Evolutionary conservation across 2,329 filamentous ascomycete species (phyloP), one percentile per base, ranked within the genome.

Genomic region (Penicillium sp.): DNA sequence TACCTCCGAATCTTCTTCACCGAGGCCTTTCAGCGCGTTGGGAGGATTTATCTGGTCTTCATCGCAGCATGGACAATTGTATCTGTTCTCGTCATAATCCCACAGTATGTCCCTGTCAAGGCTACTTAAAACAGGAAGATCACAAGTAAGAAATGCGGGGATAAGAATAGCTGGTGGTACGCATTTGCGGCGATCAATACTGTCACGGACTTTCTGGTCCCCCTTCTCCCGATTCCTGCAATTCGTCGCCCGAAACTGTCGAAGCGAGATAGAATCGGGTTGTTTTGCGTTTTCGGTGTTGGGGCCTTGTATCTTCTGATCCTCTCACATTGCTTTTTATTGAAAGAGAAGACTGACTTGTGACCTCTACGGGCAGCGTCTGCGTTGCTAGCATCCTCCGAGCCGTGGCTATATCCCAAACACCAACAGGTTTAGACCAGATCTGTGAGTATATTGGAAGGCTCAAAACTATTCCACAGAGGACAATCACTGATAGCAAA

Each of bases 1-100:
- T 86, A 85, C 63, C 78, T 84, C 31, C 81, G 83, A 25, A 83
- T 85, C 54, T 86, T 86, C 59, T 63, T 69, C 41, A 72, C 61
- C 17, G 42, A 61, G 42, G 78, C 75, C 70, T 84, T 85, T 63
- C 76, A 79, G 11, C 74, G 76, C 4, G 69, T 76, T 22, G 83
- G 79, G 60, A 78, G 76, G 56, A 57, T 70, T 2, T 56, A 64
- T 20, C 61, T 65, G 6, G 17, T 43, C 4, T 61, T 71, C 20
- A 58, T 67, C 4, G 34, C 56, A 37, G 37, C 56, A 39, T 66
- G 59, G 52, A 57, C 53, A 17, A 47, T 65, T 37, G 64, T 61
- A 10, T 28, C 25, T 1, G 25, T 28, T 28, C 25, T 28, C 3
- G 61, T 65, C 14, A 65, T 67, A 4, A 62, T 69, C n/a, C 64